Percentiles rank a stretch among this genome's conserved stretches.
Evolutionary conservation across 495 filamentous ascomycete species (phyloP).

Genomic region (Hyphodiscus hymeniophilus): DNA sequence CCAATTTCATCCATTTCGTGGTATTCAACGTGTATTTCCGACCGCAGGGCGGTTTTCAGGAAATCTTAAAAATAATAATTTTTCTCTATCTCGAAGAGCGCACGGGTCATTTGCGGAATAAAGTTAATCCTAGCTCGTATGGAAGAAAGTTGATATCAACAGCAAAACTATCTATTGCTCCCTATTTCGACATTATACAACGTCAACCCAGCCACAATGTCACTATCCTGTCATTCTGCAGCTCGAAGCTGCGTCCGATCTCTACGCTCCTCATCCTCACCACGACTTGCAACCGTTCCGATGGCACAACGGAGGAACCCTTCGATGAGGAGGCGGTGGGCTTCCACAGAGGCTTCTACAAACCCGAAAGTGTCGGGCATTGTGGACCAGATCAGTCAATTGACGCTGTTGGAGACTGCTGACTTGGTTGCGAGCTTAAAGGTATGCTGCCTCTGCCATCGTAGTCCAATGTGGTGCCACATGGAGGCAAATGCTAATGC

Average conservation of each 20-base stretch:
- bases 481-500: neutral
- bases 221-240: conserved; percentile 47
- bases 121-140: neutral
- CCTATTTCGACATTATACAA: neutral
- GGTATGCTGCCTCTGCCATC: conserved; percentile 37
- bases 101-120: conserved; percentile 2
- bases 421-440: conserved; percentile 90
- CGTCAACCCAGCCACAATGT: conserved; percentile 39
- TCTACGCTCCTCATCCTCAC: conserved; percentile 31
- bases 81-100: conserved; percentile 1
- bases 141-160: neutral
- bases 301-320: conserved; percentile 29
- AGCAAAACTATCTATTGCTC: neutral
- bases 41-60: neutral
- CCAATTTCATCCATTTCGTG: conserved; percentile 35
- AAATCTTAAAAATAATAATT: neutral
- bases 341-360: conserved; percentile 57
- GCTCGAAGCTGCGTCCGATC: conserved; percentile 51
- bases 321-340: conserved; percentile 41
- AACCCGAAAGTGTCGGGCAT: conserved; percentile 88
- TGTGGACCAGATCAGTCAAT: conserved; percentile 95
- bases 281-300: conserved; percentile 32
- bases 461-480: neutral
- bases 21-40: conserved; percentile 1
- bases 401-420: conserved; percentile 94